These are phyloP conservation scores for Boletus speciosus DNA, from an alignment of 768 basidiomycete species.

Conservation along the genomic window DNA sequence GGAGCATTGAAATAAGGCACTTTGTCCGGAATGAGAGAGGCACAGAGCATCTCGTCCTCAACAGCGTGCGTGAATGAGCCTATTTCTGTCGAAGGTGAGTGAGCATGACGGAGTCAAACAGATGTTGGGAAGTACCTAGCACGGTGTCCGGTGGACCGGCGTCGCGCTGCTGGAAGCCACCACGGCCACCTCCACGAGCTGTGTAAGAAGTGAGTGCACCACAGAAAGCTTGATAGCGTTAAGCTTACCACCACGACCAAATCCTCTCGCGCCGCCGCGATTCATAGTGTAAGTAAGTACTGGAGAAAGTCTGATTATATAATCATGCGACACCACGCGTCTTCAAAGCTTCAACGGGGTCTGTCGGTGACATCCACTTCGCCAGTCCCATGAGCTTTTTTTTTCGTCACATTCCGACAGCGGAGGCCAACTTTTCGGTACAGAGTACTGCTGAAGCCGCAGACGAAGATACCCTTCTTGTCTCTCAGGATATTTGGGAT, in stretches of 20 bases:
- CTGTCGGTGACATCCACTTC: neutral
- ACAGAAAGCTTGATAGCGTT: neutral
- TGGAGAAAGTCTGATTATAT: conserved; percentile 18
- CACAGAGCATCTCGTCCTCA: conserved; percentile 97
- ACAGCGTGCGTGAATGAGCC: conserved; percentile 92
- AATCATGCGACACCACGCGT: conserved; percentile 4
- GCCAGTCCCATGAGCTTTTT: conserved; percentile 34
- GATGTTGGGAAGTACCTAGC: conserved; percentile 44
- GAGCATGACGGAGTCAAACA: neutral
- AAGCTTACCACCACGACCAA: conserved; percentile 47
- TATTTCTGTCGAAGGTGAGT: conserved; percentile 59
- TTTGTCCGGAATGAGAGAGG: conserved; percentile 78
- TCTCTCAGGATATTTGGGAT: conserved; percentile 35
- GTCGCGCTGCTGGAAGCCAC: conserved; percentile 70
- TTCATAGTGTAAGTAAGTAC: conserved; percentile 35
- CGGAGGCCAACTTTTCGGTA: conserved; percentile 29
- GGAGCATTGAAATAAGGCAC: conserved; percentile 99
- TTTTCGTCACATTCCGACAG: conserved; percentile 26
- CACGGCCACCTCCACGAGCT: conserved; percentile 64
- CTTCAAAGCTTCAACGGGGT: no score
- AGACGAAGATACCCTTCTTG: conserved; percentile 26
- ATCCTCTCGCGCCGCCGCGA: conserved; percentile 54
- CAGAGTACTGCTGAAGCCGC: conserved; percentile 5
- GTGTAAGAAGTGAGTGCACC: conserved; percentile 2
- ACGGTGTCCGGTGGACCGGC: conserved; percentile 77